These are phyloP conservation scores for Yarrowia sp. DNA, from an alignment of 805 yeast genomes.

Conservation along the genomic window DNA sequence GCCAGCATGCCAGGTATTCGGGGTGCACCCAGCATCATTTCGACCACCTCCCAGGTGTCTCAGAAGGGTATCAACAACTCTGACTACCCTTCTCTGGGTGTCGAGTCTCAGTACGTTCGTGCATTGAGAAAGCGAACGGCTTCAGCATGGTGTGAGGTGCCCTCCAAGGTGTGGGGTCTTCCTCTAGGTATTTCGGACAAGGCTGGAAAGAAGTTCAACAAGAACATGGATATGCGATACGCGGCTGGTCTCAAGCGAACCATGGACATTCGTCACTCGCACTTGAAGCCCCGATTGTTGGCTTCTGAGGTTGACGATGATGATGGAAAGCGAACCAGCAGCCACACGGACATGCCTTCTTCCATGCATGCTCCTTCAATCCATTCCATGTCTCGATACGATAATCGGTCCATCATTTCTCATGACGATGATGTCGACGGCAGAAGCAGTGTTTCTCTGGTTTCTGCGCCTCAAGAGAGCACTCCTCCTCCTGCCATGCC, in stretches of 20 bases:
- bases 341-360: background rate
- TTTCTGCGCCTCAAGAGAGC: conserved; percentile 16
- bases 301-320: conserved; percentile 40
- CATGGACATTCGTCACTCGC: conserved; percentile 41
- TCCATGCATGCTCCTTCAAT: conserved; percentile 4
- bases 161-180: conserved; percentile 34
- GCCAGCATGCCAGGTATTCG: conserved; percentile 31
- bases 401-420: background rate
- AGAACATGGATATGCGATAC: conserved; percentile 31
- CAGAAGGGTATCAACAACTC: background rate
- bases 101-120: conserved; percentile 33
- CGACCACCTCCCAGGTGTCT: conserved; percentile 2
- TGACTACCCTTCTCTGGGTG: conserved; percentile 13
- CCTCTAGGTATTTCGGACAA: conserved; percentile 33
- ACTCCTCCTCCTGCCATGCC: background rate
- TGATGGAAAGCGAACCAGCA: conserved; percentile 12
- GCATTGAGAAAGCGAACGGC: conserved; percentile 34
- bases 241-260: conserved; percentile 32
- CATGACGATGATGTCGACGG: conserved; percentile 12
- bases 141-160: conserved; percentile 35
- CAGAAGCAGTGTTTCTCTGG: background rate
- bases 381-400: conserved; percentile 15
- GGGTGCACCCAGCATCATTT: conserved; percentile 8
- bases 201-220: conserved; percentile 27
- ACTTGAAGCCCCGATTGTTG: conserved; percentile 55